phyloP scores from a whole-genome alignment of 2,329 filamentous ascomycete species.

The Fusarium sp. region DNA sequence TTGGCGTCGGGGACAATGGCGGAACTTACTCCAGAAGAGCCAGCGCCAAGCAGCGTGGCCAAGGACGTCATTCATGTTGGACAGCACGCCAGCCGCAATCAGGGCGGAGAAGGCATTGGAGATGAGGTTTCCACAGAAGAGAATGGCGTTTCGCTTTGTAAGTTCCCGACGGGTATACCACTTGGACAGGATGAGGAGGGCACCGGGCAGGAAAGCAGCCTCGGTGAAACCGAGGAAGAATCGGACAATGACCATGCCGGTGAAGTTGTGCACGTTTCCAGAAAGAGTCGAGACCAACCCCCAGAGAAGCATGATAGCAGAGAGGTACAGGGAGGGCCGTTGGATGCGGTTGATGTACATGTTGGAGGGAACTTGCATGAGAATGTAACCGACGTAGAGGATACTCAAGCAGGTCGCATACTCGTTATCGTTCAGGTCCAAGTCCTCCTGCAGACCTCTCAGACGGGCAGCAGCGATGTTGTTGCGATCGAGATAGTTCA shows the following conservation, averaged over 20 bases:
- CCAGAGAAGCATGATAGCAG: slow-evolving; percentile 37
- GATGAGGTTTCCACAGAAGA: slow-evolving; percentile 44
- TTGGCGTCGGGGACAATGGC: too few species aligned
- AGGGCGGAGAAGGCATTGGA: slow-evolving; percentile 48
- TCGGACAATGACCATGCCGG: slow-evolving; percentile 49
- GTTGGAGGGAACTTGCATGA: slow-evolving; percentile 51
- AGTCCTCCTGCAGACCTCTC: slow-evolving; percentile 49
- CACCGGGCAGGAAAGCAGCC: slow-evolving; percentile 63
- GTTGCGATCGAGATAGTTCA: slow-evolving; percentile 52
- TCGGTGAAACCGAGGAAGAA: slow-evolving; percentile 59
- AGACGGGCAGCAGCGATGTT: slow-evolving; percentile 36
- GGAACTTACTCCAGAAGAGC: slow-evolving; percentile 33
- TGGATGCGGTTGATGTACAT: slow-evolving; percentile 41
- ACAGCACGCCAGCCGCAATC: slow-evolving; percentile 47
- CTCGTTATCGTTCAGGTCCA: slow-evolving; percentile 49
- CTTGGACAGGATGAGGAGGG: slow-evolving; percentile 50
- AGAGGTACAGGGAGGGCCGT: slow-evolving; percentile 36
- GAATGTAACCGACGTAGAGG: slow-evolving; percentile 50
- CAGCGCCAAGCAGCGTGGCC: slow-evolving; percentile 39
- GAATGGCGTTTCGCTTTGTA: slow-evolving; percentile 45
- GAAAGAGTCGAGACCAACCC: slow-evolving; percentile 47
- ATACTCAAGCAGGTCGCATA: slow-evolving; percentile 51
- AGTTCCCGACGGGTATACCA: slow-evolving; percentile 54
- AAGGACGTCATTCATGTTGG: slow-evolving; percentile 41
- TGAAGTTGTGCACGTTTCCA: slow-evolving; percentile 54